These are phyloP conservation scores for Athelia psychrophila DNA, from an alignment of 1,284 basidiomycete genomes.

Conservation along the genomic window DNA sequence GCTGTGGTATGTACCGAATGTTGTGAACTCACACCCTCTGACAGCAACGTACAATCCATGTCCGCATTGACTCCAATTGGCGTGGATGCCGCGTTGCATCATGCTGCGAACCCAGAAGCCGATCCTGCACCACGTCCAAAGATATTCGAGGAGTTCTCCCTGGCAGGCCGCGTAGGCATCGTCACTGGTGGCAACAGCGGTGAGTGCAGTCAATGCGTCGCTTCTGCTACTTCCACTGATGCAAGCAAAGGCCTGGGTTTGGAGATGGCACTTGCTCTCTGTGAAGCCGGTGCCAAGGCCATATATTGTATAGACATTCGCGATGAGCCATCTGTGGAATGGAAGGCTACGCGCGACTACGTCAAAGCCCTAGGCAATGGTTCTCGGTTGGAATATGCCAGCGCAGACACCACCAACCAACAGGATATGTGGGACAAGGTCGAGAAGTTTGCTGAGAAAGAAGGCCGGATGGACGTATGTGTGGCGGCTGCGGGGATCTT, in stretches of 20 bases:
- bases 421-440: slow-evolving; percentile 50
- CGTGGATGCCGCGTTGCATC: slow-evolving; percentile 54
- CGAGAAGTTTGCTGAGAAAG: slow-evolving; percentile 58
- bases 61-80: slow-evolving; percentile 62
- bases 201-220: too few relatives aligned
- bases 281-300: slow-evolving; percentile 73
- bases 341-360: slow-evolving; percentile 53
- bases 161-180: slow-evolving; percentile 72
- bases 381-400: slow-evolving; percentile 62
- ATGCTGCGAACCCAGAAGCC: slow-evolving; percentile 28
- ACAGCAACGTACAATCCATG: slow-evolving; percentile 30
- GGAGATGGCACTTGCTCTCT: slow-evolving; percentile 75
- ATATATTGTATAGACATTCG: slow-evolving; percentile 81
- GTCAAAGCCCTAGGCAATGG: slow-evolving; percentile 45
- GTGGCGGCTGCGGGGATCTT: slow-evolving; percentile 79
- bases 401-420: slow-evolving; percentile 65
- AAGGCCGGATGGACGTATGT: slow-evolving; percentile 69
- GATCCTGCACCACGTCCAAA: slow-evolving; percentile 38
- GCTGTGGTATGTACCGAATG: too few relatives aligned
- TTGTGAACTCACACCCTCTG: too few relatives aligned
- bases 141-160: slow-evolving; percentile 72
- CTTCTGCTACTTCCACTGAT: too few relatives aligned
- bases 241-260: slow-evolving; percentile 52
- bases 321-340: slow-evolving; percentile 62
- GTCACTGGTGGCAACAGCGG: slow-evolving; percentile 81